These are phyloP conservation scores for Cladosporium halotolerans DNA, from an alignment of 2,329 filamentous ascomycete species.

Conservation along the genomic window DNA sequence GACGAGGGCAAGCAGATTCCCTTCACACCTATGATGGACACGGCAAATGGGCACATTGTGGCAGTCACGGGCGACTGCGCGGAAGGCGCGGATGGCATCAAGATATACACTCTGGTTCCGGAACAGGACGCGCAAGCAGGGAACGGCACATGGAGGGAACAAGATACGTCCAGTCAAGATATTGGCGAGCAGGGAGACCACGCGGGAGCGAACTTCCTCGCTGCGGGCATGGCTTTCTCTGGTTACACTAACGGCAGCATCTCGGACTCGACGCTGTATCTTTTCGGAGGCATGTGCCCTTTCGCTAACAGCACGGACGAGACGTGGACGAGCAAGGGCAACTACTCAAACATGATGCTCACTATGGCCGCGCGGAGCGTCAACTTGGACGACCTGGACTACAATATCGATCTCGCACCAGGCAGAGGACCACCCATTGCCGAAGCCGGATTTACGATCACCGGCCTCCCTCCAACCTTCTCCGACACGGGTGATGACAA, in stretches of 20 bases:
- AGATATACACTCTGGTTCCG: conserved; percentile 63
- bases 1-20: conserved; percentile 44
- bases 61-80: conserved; percentile 71
- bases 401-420: conserved; percentile 43
- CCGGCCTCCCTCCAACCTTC: conserved; percentile 62
- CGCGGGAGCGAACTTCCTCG: conserved; percentile 51
- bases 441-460: conserved; percentile 83
- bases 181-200: conserved; percentile 28
- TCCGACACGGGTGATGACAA: conserved; percentile 56
- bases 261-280: conserved; percentile 56
- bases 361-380: conserved; percentile 49
- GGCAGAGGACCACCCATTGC: conserved; percentile 62
- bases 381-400: conserved; percentile 33
- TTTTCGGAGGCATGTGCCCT: conserved; percentile 90
- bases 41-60: conserved; percentile 58
- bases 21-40: conserved; percentile 62
- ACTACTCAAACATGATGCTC: conserved; percentile 77
- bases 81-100: conserved; percentile 42
- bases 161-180: conserved; percentile 23
- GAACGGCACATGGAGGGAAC: conserved; percentile 50
- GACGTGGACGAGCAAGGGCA: conserved; percentile 61
- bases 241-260: conserved; percentile 48
- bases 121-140: conserved; percentile 36
- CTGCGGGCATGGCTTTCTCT: conserved; percentile 62
- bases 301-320: conserved; percentile 35